Evolutionary conservation across 1,284 basidiomycete genomes (phyloP).

Genomic region (Wallemia hederae): DNA sequence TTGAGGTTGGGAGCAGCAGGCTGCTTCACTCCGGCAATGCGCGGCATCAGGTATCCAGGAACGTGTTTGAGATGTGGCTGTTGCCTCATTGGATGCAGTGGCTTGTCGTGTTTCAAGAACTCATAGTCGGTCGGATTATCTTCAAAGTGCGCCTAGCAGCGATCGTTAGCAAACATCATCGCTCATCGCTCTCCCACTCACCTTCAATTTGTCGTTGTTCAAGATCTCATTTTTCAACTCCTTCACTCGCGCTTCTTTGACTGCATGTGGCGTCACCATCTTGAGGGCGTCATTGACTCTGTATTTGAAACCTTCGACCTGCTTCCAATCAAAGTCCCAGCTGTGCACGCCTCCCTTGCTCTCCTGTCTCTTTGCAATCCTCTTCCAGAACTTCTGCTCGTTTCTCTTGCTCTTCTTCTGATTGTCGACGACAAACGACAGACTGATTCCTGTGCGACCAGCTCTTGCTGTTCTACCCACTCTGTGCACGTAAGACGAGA

Average conservation of each 20-base stretch:
- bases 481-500: constrained; percentile 80
- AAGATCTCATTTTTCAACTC: constrained; percentile 81
- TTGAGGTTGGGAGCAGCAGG: constrained; percentile 10
- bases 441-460: constrained; percentile 66
- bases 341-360: constrained; percentile 49
- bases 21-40: constrained; percentile 26
- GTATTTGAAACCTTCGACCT: constrained; percentile 95
- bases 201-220: constrained; percentile 87
- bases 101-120: constrained; percentile 78
- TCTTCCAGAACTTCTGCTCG: constrained; percentile 48
- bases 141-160: constrained; percentile 69
- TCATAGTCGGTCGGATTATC: constrained; percentile 86
- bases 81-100: constrained; percentile 56
- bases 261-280: constrained; percentile 53
- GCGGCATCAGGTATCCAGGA: constrained; percentile 72
- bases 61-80: constrained; percentile 89
- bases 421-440: constrained; percentile 60
- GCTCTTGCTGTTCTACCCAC: constrained; percentile 89
- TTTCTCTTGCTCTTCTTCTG: constrained; percentile 45
- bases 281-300: constrained; percentile 88
- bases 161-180: not conserved
- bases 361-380: constrained; percentile 43
- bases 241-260: constrained; percentile 74
- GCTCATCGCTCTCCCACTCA: constrained; percentile 12
- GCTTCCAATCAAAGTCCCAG: constrained; percentile 73